Evolutionary conservation across 306 rosid genomes (phyloP), one percentile per base, ranked within the genome.

Genomic region (Oemleria cerasiformis): DNA sequence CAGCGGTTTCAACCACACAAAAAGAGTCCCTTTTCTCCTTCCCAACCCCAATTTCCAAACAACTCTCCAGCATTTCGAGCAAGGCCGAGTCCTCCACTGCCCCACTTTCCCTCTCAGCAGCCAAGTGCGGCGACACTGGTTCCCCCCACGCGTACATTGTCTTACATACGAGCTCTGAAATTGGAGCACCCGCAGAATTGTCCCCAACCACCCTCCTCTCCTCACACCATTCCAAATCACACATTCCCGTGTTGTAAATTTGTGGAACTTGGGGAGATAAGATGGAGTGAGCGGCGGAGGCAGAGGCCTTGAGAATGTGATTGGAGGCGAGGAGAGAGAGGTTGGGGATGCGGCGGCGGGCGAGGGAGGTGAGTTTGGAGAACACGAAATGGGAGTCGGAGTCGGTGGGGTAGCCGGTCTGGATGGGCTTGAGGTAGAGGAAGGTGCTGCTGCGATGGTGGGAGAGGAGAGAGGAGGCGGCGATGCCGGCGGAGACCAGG

Each of bases 401-500:
- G 50, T 94, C 96, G 71, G 85, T 13, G 43, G 97, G 97, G 78
- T 77, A 94, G 70, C 98, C 97, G 21, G 97, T 94, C 53, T 91
- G 98, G 39, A 94, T 47, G 61, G 98, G 98, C 81, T 94, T 94
- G 70, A 94, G 79, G 86, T 86, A 94, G 75, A 86, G 92, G 80
- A 91, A 86, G 17, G 80, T 70, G 63, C 14, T 70, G 65, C 7
- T 80, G 36, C n/a, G 79, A 17, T 47, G 45, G 7, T 20, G 12
- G 44, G 84, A 78, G 56, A 86, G 86, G 49, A 91, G 82, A 19
- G 65, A 82, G 9, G 92, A 81, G 61, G 92, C 83, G 16, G 96
- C 97, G 68, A 94, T 65, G 75, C 98, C 98, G 25, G 97, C 55
- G 77, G 98, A 94, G 74, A 94, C 91, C 36, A 94, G 92, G 85